These are phyloP conservation scores for Metarhizium anisopliae DNA, from an alignment of 2,329 filamentous ascomycete genomes.

Conservation along the genomic window DNA sequence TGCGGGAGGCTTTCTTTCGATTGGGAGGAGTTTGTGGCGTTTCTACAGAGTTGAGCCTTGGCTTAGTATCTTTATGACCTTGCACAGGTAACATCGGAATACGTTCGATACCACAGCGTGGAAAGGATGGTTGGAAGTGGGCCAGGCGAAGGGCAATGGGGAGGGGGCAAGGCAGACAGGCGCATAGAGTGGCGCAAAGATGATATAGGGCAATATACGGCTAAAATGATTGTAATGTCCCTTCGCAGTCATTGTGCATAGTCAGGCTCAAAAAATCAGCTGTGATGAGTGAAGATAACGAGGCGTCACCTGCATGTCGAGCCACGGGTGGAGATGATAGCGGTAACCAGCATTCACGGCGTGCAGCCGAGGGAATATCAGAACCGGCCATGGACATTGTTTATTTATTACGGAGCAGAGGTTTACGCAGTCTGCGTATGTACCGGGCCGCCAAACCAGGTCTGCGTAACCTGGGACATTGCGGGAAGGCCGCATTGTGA, in stretches of 20 bases:
- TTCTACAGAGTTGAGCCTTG: background rate
- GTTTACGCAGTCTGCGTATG: background rate
- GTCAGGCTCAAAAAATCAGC: background rate
- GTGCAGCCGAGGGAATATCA: background rate
- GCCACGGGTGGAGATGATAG: background rate
- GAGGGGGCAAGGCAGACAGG: background rate
- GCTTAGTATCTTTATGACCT: background rate
- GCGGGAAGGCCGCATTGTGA: slow-evolving; percentile 3
- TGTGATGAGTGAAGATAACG: background rate
- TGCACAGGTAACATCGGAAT: background rate
- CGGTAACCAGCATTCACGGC: background rate
- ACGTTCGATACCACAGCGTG: slow-evolving; percentile 1
- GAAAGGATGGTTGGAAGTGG: background rate
- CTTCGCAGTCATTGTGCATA: background rate
- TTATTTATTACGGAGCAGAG: background rate
- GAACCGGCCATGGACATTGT: background rate
- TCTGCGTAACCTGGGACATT: background rate
- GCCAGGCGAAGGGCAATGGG: background rate
- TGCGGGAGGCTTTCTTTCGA: background rate
- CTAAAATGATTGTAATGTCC: background rate
- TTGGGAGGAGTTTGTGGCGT: slow-evolving; percentile 1
- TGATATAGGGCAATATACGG: background rate
- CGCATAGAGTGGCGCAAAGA: slow-evolving; percentile 2
- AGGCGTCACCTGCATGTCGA: background rate
- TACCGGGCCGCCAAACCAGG: background rate